Conservation (phyloP, 2,329 filamentous ascomycete genomes). For the Cytospora schulzeri region DNA sequence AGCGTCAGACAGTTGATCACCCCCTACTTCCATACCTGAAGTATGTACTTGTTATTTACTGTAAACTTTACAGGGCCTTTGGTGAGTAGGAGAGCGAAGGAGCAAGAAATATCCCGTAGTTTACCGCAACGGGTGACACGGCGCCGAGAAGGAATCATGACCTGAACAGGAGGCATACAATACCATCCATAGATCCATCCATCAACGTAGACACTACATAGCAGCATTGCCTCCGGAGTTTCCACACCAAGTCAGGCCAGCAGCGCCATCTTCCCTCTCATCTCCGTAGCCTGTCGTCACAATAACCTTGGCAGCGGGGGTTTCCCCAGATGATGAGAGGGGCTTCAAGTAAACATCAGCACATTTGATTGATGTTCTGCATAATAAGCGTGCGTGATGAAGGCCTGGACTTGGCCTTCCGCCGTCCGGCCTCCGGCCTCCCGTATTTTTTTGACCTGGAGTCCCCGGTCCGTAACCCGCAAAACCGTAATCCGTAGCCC, state of each 20-base stretch:
- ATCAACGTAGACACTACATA: too few species aligned
- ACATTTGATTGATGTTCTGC: not conserved
- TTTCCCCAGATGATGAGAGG: not conserved
- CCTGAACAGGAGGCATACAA: constrained; percentile 3
- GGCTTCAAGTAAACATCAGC: not conserved
- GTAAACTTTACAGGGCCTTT: not conserved
- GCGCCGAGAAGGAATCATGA: constrained; percentile 7
- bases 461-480: not conserved
- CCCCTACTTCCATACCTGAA: not conserved
- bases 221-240: too few species aligned
- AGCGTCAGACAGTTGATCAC: not conserved
- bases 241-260: not conserved
- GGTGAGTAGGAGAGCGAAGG: not conserved
- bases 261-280: constrained; percentile 4
- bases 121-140: not conserved
- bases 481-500: not conserved
- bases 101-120: too few species aligned
- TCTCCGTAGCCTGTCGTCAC: constrained; percentile 6
- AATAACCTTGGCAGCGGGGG: not conserved
- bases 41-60: not conserved
- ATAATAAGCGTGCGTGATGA: not conserved
- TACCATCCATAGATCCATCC: too few species aligned
- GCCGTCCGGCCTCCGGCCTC: not conserved
- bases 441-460: not conserved
- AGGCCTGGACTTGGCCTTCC: not conserved